Base-by-base conservation (phyloP, 768 basidiomycete species). In the Tephrocybe sp. region DNA sequence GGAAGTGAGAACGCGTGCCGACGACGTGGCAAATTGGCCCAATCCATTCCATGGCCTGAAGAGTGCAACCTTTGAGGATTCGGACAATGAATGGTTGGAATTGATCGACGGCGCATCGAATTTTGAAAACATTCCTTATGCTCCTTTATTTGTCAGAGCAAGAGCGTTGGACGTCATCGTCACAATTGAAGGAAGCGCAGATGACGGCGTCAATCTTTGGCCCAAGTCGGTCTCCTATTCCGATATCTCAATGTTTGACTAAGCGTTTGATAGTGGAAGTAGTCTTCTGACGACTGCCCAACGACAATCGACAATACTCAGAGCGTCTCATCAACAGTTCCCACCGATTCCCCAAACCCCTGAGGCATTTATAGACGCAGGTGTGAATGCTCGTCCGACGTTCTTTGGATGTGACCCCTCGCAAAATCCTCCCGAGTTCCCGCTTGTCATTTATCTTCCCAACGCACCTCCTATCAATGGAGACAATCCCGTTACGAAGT, bases 381-480 rank as follows among this genome's bases (percentile, higher is more conserved):
- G 86, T 29, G 74, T 88, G 1, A 88, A 83, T 58, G 69, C 67
- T 38, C 78, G 84, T 22, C 80, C 88, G 2, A 86, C 86, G 0
- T 90, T 92, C 69, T 91, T 90, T 67, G 91, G 90, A 3, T 91
- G 90, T 61, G 68, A 85, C 57, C 77, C 82, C 13, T 60, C 46
- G 3, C 61, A 74, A 39, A 63, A 22, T 3, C 75, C 82, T 12
- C 66, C 79, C 1, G 77, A 79, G 49, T 86, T 75, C 53, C 88
- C 88, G 0, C 55, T 91, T 16, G 65, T 91, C 33, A 76, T 91
- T 36, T 90, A 87, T 58, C 70, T 91, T 6, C 90, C 91, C 5
- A 88, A 86, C 61, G 75, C 86, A 24, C 86, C 88, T n/a, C 85
- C 85, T 3, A 56, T 82, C 16, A 74, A 72, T 47, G 85, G 84